These are phyloP conservation scores for Roridomyces roridus DNA, from an alignment of 768 basidiomycete genomes.

Conservation along the genomic window DNA sequence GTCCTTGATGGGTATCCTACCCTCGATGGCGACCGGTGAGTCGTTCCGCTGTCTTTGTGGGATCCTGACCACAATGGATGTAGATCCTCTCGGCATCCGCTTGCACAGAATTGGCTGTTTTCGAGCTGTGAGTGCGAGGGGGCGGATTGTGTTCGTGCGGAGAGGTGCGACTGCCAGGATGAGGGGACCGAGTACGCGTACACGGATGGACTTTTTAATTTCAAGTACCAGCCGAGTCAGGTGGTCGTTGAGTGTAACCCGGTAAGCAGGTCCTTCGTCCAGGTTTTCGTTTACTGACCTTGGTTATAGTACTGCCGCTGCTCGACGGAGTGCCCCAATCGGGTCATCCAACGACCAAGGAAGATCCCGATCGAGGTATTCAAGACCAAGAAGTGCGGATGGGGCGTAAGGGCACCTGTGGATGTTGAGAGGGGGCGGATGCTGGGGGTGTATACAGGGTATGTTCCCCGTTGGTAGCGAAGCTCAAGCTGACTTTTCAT, in stretches of 20 bases:
- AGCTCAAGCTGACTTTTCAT: no score
- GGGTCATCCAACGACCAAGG: slow-evolving; percentile 30
- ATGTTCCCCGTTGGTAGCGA: neutral
- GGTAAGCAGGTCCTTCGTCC: neutral
- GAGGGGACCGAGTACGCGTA: slow-evolving; percentile 1
- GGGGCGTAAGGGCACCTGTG: slow-evolving; percentile 30
- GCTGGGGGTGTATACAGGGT: slow-evolving; percentile 33
- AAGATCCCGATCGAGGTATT: slow-evolving; percentile 30
- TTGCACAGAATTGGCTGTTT: neutral
- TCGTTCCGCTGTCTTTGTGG: neutral
- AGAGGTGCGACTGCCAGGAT: neutral
- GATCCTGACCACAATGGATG: neutral
- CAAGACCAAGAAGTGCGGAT: slow-evolving; percentile 28
- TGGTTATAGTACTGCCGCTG: slow-evolving; percentile 24
- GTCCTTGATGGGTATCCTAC: neutral
- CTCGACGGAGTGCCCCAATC: slow-evolving; percentile 23
- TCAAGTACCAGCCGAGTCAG: slow-evolving; percentile 1
- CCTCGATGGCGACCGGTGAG: no score
- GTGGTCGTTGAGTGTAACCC: slow-evolving; percentile 33
- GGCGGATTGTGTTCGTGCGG: no score
- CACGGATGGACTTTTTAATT: slow-evolving; percentile 22
- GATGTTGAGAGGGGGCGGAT: slow-evolving; percentile 24
- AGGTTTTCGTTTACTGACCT: no score
- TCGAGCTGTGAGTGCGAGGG: neutral
- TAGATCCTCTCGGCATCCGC: neutral